Percentiles rank a stretch among this genome's conserved stretches.
Conservation (phyloP, 1,139 yeast genomes). For the Debaryomycetaceae sp. region DNA sequence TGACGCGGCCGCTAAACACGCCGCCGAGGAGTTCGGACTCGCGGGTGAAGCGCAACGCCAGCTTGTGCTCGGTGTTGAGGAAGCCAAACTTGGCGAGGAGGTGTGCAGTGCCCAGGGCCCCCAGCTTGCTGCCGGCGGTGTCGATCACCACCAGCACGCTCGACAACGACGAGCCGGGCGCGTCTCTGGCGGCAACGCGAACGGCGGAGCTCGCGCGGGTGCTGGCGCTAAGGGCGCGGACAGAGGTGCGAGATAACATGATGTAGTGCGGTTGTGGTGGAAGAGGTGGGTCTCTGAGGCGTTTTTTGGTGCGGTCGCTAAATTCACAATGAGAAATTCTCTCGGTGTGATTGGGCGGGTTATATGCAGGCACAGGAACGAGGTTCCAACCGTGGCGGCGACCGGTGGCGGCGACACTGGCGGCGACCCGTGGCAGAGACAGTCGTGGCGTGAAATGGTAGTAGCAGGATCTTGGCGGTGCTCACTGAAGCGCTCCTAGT, state of each 20-base stretch:
- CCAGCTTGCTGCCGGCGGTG: conserved; percentile 78
- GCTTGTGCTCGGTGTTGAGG: conserved; percentile 76
- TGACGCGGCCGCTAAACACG: conserved; percentile 58
- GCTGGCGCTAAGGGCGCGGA: conserved; percentile 45
- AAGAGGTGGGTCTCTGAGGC: background rate
- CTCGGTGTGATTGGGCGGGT: conserved; percentile 14
- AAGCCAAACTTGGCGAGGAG: conserved; percentile 80
- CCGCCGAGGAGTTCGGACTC: conserved; percentile 96
- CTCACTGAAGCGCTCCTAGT: too few relatives aligned
- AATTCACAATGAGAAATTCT: conserved; percentile 9
- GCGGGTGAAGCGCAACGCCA: conserved; percentile 90
- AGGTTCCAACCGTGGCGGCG: too few relatives aligned
- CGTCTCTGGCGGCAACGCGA: conserved; percentile 43
- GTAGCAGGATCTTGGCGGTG: too few relatives aligned
- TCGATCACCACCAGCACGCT: conserved; percentile 67
- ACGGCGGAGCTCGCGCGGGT: conserved; percentile 34
- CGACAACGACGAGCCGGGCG: conserved; percentile 58
- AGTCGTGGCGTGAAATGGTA: too few relatives aligned
- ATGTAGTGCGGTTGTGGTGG: too few relatives aligned
- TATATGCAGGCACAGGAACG: conserved; percentile 3
- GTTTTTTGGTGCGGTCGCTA: background rate
- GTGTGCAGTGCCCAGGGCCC: conserved; percentile 82
- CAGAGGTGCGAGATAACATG: conserved; percentile 43
- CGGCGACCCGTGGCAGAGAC: too few relatives aligned
- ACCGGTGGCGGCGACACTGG: too few relatives aligned